Base-by-base conservation (phyloP, 257 asterid genomes). In the Jaltomata sinuosa region DNA sequence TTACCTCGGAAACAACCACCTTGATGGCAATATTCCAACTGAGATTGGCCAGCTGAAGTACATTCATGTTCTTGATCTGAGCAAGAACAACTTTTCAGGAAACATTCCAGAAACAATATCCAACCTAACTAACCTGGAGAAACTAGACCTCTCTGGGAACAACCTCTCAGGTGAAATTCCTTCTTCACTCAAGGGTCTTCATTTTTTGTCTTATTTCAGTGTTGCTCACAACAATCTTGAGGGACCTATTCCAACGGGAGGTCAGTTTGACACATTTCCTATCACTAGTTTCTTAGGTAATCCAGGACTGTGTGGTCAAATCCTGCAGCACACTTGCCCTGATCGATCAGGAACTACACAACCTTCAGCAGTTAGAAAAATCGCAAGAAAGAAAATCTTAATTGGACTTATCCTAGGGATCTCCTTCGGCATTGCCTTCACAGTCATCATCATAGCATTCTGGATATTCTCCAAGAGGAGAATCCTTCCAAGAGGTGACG, bases 251-350 rank as follows among this genome's bases (percentile, higher is more conserved):
- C 99, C 99, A 12, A 84, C 85, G 5, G 99, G 99, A 62, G 96
- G 97, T 32, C 99, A 96, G 91, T 96, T 96, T 55, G 94, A 95
- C 84, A 96, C 99, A 12, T 96, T 96, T 84, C 91, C 97, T 1
- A 84, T 14, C 57, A 52, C 93, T 36, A 96, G 97, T 90, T 96
- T 93, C 55, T 89, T 84, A 65, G 98, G 98, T 55, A 96, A 96
- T 83, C 89, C 89, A 15, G 90, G 84, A 82, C 88, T 96, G 89
- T 96, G 99, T 79, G 99, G 99, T 82, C 86, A 71, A 54, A 57
- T 89, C 83, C 81, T 93, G 90, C 90, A 89, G 86, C 91, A 84
- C 12, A 34, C 89, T 57, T 96, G 98, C 85, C 10, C 76, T 42
- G 85, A 84, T 76, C 87, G 64, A 81, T 38, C 91, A 19, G 86